A percentile compares a stretch with the other conserved stretches of the same genome.
These are phyloP conservation scores for Candida quercuum DNA, from an alignment of 805 yeast species.

Conservation along the genomic window DNA sequence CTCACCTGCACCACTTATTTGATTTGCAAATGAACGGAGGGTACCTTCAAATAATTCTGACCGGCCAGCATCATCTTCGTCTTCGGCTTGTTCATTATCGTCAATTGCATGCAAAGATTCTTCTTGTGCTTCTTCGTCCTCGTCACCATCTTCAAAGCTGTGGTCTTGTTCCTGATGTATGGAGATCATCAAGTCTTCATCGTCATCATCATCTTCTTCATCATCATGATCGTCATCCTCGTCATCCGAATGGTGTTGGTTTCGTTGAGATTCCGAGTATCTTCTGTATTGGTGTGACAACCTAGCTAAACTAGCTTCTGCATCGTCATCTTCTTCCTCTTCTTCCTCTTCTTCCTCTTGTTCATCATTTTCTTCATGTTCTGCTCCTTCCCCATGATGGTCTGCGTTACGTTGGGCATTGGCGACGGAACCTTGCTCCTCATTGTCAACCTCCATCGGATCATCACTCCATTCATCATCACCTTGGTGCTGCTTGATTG, in stretches of 20 bases:
- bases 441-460: conserved; percentile 3
- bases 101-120: neutral
- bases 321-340: conserved; percentile 23
- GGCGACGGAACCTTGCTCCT: too few relatives aligned
- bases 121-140: neutral
- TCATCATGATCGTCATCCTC: conserved; percentile 3
- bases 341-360: conserved; percentile 8
- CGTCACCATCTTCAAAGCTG: conserved; percentile 1
- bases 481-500: neutral
- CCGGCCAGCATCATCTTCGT: conserved; percentile 17
- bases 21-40: conserved; percentile 21
- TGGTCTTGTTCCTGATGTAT: conserved; percentile 15
- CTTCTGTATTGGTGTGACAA: conserved; percentile 36
- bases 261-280: conserved; percentile 22
- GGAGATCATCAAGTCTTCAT: conserved; percentile 15
- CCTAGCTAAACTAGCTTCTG: conserved; percentile 28
- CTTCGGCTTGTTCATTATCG: conserved; percentile 14
- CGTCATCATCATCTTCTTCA: conserved; percentile 23
- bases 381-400: conserved; percentile 3
- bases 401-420: too few relatives aligned
- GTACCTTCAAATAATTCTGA: conserved; percentile 22
- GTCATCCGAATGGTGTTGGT: conserved; percentile 1
- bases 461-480: neutral
- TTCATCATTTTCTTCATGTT: conserved; percentile 25
- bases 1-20: conserved; percentile 8